Conservation (phyloP, 768 basidiomycete species). For the Lenzites betulinus region DNA sequence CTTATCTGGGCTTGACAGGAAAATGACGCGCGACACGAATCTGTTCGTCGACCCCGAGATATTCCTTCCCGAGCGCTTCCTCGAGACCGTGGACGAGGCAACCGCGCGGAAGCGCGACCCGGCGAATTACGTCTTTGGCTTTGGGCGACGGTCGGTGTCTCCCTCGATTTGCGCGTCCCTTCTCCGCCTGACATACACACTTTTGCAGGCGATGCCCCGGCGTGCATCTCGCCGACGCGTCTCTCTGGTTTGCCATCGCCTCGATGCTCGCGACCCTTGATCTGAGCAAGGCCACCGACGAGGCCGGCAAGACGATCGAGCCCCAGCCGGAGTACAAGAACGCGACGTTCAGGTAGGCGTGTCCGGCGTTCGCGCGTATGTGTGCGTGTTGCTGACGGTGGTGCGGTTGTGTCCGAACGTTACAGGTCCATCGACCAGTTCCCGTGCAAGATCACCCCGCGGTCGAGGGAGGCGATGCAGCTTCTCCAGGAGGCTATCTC, state of each 20-base stretch:
- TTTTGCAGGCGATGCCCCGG: constrained; percentile 61
- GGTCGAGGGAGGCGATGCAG: constrained; percentile 33
- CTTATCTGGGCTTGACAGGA: constrained; percentile 22
- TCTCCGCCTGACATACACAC: background rate
- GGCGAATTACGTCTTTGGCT: constrained; percentile 47
- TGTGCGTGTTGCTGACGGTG: background rate
- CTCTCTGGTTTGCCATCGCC: constrained; percentile 59
- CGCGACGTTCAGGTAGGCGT: constrained; percentile 59
- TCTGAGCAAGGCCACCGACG: constrained; percentile 53
- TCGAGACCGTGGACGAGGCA: constrained; percentile 33
- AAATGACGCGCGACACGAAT: constrained; percentile 39
- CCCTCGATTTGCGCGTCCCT: background rate
- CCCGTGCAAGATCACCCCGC: constrained; percentile 49
- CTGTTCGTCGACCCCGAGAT: constrained; percentile 50
- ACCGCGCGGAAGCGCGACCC: constrained; percentile 43
- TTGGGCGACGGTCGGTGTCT: constrained; percentile 43
- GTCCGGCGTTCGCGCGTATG: background rate
- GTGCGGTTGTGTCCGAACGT: background rate
- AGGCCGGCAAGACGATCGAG: constrained; percentile 47
- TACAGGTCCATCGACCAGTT: constrained; percentile 48
- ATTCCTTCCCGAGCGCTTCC: constrained; percentile 58
- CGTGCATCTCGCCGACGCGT: constrained; percentile 59
- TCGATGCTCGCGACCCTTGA: constrained; percentile 60
- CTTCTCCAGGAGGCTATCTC: background rate
- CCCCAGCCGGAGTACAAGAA: constrained; percentile 59